These are phyloP conservation scores for Ustilago nuda DNA, from an alignment of 1,284 basidiomycete genomes.

Conservation along the genomic window DNA sequence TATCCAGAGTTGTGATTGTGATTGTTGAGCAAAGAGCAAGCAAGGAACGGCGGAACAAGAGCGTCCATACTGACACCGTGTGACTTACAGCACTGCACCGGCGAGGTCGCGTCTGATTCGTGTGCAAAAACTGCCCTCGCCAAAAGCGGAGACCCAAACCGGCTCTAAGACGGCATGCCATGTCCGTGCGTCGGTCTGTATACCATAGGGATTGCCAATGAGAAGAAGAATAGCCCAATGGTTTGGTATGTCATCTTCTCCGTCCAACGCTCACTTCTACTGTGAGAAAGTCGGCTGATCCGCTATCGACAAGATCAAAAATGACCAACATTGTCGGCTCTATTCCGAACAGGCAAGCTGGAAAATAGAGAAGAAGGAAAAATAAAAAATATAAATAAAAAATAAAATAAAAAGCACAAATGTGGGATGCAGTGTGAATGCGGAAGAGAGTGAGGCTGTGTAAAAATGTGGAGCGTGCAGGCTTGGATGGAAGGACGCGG, in stretches of 20 bases:
- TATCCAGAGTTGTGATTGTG: neutral
- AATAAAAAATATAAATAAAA: too few species aligned
- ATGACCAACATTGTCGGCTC: neutral
- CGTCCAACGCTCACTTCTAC: too few species aligned
- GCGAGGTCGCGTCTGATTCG: neutral
- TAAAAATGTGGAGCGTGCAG: neutral
- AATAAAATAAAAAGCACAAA: too few species aligned
- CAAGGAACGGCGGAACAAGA: neutral
- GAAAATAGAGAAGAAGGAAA: too few species aligned
- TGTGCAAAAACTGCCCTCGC: neutral
- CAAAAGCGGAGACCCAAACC: conserved; percentile 2
- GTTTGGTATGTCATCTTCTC: neutral
- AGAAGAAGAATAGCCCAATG: neutral
- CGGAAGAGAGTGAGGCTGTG: conserved; percentile 9
- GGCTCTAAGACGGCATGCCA: neutral
- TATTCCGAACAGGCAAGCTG: neutral
- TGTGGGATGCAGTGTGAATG: neutral
- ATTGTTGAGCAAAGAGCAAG: conserved; percentile 1
- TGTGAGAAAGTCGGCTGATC: neutral
- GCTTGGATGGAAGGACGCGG: too few species aligned
- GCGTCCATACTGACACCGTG: neutral
- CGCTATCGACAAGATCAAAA: neutral
- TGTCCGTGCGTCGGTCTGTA: neutral
- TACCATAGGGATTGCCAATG: neutral
- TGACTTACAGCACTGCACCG: neutral